These are phyloP conservation scores for Lodderomyces margitis DNA, from an alignment of 1,139 yeast genomes.

Conservation along the genomic window DNA sequence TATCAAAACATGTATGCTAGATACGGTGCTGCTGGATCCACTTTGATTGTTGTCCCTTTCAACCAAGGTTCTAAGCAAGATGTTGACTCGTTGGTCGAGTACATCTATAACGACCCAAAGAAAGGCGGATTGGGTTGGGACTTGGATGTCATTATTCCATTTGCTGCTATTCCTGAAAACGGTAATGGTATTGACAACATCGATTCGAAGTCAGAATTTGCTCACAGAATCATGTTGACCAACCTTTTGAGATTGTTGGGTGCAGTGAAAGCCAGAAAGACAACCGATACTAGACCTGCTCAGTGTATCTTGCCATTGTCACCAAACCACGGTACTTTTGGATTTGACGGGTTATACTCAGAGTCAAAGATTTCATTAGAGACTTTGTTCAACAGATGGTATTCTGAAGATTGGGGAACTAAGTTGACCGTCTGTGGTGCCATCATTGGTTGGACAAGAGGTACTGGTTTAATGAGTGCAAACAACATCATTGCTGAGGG, in stretches of 20 bases:
- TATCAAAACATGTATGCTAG: constrained; percentile 92
- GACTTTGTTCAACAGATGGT: constrained; percentile 97
- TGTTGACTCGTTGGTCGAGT: constrained; percentile 79
- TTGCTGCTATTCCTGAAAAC: constrained; percentile 98
- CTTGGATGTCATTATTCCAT: constrained; percentile 91
- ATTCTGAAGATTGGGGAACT: constrained; percentile 93
- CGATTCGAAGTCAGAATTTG: constrained; percentile 94
- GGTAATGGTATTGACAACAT: constrained; percentile 93
- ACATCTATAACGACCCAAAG: constrained; percentile 78
- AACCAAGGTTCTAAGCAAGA: constrained; percentile 97
- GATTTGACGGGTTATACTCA: constrained; percentile 96
- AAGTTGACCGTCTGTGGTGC: constrained; percentile 98
- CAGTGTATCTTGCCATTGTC: constrained; percentile 95
- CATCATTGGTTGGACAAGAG: constrained; percentile 99
- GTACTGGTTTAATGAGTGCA: constrained; percentile 97
- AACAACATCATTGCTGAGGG: constrained; percentile 98
- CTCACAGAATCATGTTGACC: constrained; percentile 97
- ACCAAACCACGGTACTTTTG: constrained; percentile 98
- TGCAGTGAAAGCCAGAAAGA: constrained; percentile 80
- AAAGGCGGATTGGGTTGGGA: constrained; percentile 98
- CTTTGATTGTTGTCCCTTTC: constrained; percentile 94
- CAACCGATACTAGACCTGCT: constrained; percentile 94
- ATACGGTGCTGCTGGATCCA: constrained; percentile 88
- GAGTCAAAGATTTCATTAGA: constrained; percentile 95
- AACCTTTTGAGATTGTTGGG: constrained; percentile 91